phyloP scores from a whole-genome alignment of 495 filamentous ascomycete species.

The Bacidia gigantensis region DNA sequence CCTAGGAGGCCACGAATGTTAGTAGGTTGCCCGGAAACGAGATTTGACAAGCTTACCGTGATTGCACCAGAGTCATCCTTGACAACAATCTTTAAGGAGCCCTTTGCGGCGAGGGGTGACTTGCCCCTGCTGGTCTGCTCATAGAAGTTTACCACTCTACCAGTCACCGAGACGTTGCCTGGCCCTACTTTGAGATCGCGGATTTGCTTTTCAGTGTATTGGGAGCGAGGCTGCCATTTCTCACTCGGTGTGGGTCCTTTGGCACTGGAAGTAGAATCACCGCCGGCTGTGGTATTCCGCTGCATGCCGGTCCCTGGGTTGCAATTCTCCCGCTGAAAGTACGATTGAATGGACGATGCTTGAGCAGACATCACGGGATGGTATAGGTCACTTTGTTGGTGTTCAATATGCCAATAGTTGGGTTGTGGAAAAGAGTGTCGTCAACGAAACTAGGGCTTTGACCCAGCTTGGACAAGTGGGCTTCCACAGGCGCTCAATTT shows the following conservation, averaged over 20 bases:
- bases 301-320: slow-evolving; percentile 1
- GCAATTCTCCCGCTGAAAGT: slow-evolving; percentile 5
- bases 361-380: slow-evolving; percentile 23
- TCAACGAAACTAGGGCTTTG: neutral
- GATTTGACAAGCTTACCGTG: slow-evolving; percentile 34
- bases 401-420: no score
- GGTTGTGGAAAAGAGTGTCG: neutral
- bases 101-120: slow-evolving; percentile 26
- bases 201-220: slow-evolving; percentile 39
- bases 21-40: no score
- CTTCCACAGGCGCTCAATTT: no score
- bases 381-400: no score
- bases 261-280: slow-evolving; percentile 37
- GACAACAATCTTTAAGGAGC: slow-evolving; percentile 40
- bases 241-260: slow-evolving; percentile 28
- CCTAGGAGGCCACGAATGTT: no score
- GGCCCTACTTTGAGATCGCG: slow-evolving; percentile 38
- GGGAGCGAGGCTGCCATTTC: slow-evolving; percentile 40
- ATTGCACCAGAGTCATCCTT: slow-evolving; percentile 45
- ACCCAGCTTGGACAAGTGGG: no score
- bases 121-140: slow-evolving; percentile 26
- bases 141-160: slow-evolving; percentile 45
- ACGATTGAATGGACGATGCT: slow-evolving; percentile 39
- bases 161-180: slow-evolving; percentile 36
- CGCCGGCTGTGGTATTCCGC: slow-evolving; percentile 21